A percentile compares a stretch with the other conserved stretches of the same genome.
phyloP scores from a whole-genome alignment of 805 yeast genomes.

The Millerozyma miso region DNA sequence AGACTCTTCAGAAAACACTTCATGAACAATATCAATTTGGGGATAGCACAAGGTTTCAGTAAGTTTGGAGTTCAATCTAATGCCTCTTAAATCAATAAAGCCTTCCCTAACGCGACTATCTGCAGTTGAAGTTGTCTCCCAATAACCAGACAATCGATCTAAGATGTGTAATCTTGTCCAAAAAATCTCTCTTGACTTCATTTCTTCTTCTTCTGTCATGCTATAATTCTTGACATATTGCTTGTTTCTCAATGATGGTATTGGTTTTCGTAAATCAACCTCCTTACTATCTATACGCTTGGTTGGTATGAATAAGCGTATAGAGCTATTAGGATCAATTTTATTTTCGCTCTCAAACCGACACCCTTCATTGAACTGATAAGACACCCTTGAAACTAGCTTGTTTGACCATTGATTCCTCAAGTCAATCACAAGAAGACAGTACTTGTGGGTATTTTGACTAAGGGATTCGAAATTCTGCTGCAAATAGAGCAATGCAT shows the following conservation, averaged over 20 bases:
- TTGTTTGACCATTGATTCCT: conserved; percentile 76
- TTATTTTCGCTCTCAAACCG: conserved; percentile 25
- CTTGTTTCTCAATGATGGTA: conserved; percentile 67
- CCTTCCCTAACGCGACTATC: conserved; percentile 42
- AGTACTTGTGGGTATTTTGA: conserved; percentile 43
- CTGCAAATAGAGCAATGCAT: conserved; percentile 2
- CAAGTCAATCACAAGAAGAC: conserved; percentile 67
- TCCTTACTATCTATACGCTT: conserved; percentile 45
- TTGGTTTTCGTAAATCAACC: conserved; percentile 43
- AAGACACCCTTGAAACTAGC: conserved; percentile 24
- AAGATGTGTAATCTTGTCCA: conserved; percentile 78
- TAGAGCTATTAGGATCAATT: conserved; percentile 25
- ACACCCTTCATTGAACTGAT: conserved; percentile 21
- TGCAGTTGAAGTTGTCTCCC: conserved; percentile 41
- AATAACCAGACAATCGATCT: conserved; percentile 54
- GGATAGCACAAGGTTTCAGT: conserved; percentile 49
- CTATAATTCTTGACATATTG: conserved; percentile 64
- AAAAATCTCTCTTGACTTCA: conserved; percentile 57
- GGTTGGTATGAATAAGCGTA: conserved; percentile 70
- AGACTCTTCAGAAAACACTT: conserved; percentile 13
- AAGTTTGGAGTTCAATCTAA: conserved; percentile 62
- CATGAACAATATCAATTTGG: conserved; percentile 40
- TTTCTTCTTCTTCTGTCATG: conserved; percentile 52
- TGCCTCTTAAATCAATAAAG: conserved; percentile 58
- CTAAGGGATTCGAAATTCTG: conserved; percentile 20